Evolutionary conservation across 2,329 filamentous ascomycete genomes (phyloP), one percentile per base, ranked within the genome.

Genomic region (Epichloe festucae): DNA sequence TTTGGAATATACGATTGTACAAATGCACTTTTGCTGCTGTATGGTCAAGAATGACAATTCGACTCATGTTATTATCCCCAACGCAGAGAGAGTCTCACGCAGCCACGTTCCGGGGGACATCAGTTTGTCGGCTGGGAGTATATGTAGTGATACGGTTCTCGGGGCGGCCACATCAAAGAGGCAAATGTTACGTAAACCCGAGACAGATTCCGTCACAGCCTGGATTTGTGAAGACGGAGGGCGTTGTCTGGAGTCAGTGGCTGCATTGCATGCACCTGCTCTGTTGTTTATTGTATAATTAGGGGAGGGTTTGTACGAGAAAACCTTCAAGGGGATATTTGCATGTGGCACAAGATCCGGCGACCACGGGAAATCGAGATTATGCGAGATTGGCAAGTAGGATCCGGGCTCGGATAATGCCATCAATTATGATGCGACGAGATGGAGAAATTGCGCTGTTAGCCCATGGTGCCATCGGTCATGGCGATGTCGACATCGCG

Each of bases 401-500:
- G 11, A 15, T 21, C n/a, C n/a, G 14, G 11, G 19, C 5, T 15
- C 14, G 17, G 35, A 1, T 23, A 19, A 21, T 48, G 35, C 11
- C 34, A 48, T 38, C 7, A 48, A 12, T n/a, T 7, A 40, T 21
- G 46, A 40, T 43, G 41, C 31, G 27, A 11, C n/a, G 6, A 21
- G 27, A 35, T 23, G 39, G 15, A 4, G 17, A 43, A 44, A 19
- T 36, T n/a, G 5, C 31, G 39, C 12, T 17, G 21, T 27, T 35
- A 27, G 14, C 2, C 23, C 15, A 50, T 53, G 52, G 41, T 54
- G 52, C 31, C 36, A 54, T 54, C 41, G 15, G 46, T 36, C 52
- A 47, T 21, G 31, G 41, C 49, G 46, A 54, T 54, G 52, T 54
- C 52, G 49, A 54, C 52, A 54, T 52, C 17, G 44, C 49, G 19